Evolutionary conservation across 331 rosid genomes (phyloP).

Genomic region (Spiraea crenata): DNA sequence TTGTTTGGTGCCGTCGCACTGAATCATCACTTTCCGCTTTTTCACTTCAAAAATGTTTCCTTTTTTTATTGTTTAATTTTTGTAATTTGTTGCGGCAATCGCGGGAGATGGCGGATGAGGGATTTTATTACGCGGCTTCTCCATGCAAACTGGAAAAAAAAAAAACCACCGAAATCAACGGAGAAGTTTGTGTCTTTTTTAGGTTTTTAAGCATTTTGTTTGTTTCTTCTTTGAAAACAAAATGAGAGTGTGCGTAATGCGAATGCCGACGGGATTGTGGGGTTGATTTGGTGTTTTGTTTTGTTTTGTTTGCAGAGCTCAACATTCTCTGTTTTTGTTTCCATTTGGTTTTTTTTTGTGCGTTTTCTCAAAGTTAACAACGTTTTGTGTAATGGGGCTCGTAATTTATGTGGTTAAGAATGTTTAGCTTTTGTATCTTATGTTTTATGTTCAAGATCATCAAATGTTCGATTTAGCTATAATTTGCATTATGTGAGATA

Average conservation of each 20-base stretch:
- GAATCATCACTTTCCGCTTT: constrained; percentile 2
- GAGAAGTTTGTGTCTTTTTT: constrained; percentile 19
- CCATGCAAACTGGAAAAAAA: constrained; percentile 8
- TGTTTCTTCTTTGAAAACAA: not conserved
- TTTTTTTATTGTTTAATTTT: not conserved
- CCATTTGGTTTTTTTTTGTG: not conserved
- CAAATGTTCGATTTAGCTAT: too few species aligned
- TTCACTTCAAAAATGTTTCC: not conserved
- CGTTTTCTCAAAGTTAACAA: not conserved
- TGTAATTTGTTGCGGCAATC: constrained; percentile 45
- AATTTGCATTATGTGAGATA: too few species aligned
- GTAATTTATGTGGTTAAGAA: too few species aligned
- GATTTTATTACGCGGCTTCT: constrained; percentile 42
- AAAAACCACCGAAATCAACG: constrained; percentile 63
- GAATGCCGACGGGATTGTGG: not conserved
- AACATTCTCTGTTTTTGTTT: constrained; percentile 30
- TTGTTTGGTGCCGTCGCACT: constrained; percentile 7
- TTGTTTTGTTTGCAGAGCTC: constrained; percentile 1
- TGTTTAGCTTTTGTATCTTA: too few species aligned
- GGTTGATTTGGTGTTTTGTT: not conserved
- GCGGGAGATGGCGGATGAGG: constrained; percentile 50
- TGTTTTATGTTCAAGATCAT: too few species aligned
- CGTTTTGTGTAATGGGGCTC: not conserved
- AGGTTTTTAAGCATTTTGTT: not conserved
- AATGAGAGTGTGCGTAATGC: not conserved